A percentile compares a stretch with the other conserved stretches of the same genome.
These are phyloP conservation scores for Raphanus raphanistrum DNA, from an alignment of 345 rosid species.

Conservation along the genomic window DNA sequence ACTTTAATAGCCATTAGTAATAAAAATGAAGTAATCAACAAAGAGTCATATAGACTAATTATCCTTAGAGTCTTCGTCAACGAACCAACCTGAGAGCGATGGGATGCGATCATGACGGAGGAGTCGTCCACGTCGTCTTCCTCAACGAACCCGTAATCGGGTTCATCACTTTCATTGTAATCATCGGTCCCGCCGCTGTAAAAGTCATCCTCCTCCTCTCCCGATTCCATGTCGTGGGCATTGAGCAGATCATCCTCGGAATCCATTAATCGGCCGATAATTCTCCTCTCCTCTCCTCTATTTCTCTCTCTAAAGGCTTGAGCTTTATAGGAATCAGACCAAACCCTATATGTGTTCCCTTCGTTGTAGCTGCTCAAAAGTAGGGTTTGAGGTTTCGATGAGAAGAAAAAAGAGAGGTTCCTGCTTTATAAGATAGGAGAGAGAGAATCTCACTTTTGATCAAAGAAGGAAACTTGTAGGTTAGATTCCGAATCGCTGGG, in stretches of 20 bases:
- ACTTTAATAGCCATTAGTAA: slow-evolving; percentile 1
- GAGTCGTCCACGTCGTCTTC: slow-evolving; percentile 57
- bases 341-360: neutral
- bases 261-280: slow-evolving; percentile 53
- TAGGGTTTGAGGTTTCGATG: slow-evolving; percentile 33
- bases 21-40: slow-evolving; percentile 7
- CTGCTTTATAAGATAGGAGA: slow-evolving; percentile 8
- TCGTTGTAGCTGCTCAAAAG: neutral
- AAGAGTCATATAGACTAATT: neutral
- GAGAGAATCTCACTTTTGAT: slow-evolving; percentile 2
- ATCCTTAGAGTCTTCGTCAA: neutral
- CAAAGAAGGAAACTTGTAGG: neutral
- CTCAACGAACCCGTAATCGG: slow-evolving; percentile 55
- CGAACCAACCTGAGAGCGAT: slow-evolving; percentile 58
- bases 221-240: slow-evolving; percentile 58
- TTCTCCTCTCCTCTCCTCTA: neutral
- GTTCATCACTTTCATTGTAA: slow-evolving; percentile 44
- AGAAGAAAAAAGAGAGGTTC: slow-evolving; percentile 2
- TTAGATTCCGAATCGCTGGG: slow-evolving; percentile 12
- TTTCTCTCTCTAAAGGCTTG: neutral
- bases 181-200: slow-evolving; percentile 75
- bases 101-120: slow-evolving; percentile 38
- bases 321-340: slow-evolving; percentile 13
- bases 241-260: slow-evolving; percentile 73
- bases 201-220: slow-evolving; percentile 57